Conservation (phyloP, 129 eudicot species). For the Deinandra increscens region DNA sequence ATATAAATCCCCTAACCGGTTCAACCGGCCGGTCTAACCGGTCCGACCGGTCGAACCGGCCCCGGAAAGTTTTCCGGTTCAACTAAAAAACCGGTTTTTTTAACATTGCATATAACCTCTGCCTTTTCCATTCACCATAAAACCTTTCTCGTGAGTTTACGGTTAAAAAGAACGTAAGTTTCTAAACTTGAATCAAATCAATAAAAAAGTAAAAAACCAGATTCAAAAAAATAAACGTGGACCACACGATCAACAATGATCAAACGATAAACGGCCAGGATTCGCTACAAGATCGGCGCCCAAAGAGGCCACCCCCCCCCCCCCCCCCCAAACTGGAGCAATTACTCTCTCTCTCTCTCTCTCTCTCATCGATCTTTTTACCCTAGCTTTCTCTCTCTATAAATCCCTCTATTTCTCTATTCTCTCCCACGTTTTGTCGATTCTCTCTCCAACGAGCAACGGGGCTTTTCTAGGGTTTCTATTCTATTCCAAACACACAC, state of each 20-base stretch:
- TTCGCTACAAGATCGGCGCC: conserved; percentile 30
- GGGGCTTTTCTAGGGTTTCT: conserved; percentile 52
- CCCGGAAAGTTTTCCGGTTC: no score
- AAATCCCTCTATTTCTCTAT: neutral
- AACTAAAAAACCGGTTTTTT: no score
- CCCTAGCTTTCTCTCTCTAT: conserved; percentile 14
- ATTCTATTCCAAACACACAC: no score
- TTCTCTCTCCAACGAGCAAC: conserved; percentile 13
- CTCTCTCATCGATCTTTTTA: conserved; percentile 13
- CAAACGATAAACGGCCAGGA: conserved; percentile 32
- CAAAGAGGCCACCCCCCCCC: conserved; percentile 22
- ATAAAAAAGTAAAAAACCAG: no score
- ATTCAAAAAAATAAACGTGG: neutral
- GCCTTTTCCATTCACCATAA: no score
- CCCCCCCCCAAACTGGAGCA: conserved; percentile 25
- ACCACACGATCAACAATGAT: conserved; percentile 24
- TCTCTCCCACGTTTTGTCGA: conserved; percentile 20
- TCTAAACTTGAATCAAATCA: no score
- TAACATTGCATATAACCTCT: no score
- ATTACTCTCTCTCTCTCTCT: neutral
- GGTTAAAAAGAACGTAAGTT: no score
- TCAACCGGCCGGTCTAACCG: no score
- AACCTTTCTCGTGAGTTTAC: no score
- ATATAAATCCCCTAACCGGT: no score
- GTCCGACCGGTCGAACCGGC: no score